phyloP scores from a whole-genome alignment of 345 rosid genomes.

The Linum trigynum region DNA sequence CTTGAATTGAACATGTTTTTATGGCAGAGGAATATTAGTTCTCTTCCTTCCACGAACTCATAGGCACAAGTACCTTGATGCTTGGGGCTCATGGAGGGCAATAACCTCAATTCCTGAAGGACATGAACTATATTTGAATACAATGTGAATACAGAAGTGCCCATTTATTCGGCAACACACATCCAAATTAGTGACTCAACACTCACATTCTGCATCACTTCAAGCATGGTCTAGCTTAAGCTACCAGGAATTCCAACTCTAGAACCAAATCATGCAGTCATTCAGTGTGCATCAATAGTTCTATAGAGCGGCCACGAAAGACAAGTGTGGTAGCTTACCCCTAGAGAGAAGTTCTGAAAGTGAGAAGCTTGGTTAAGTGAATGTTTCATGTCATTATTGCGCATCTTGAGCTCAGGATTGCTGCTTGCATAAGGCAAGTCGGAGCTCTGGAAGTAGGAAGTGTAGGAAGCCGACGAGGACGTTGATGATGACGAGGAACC shows the following conservation, averaged over 20 bases:
- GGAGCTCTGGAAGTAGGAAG: constrained; percentile 24
- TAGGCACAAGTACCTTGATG: too few relatives aligned
- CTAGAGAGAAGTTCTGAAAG: constrained; percentile 48
- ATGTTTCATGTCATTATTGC: constrained; percentile 17
- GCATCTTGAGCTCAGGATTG: constrained; percentile 28
- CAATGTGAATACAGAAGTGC: too few relatives aligned
- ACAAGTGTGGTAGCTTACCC: constrained; percentile 33
- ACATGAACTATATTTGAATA: too few relatives aligned
- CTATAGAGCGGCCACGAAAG: neutral
- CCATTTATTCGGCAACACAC: too few relatives aligned
- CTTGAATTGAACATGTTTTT: too few relatives aligned
- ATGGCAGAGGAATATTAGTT: too few relatives aligned
- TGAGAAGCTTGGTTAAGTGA: constrained; percentile 30
- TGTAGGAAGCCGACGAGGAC: constrained; percentile 25
- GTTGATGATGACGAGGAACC: constrained; percentile 25
- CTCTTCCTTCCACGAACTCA: too few relatives aligned
- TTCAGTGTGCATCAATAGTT: neutral
- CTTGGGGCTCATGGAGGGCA: too few relatives aligned
- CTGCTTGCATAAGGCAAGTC: constrained; percentile 19
- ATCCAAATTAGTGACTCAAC: too few relatives aligned
- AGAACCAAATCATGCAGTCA: neutral
- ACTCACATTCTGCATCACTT: too few relatives aligned
- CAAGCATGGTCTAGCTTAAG: neutral
- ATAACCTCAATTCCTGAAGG: too few relatives aligned
- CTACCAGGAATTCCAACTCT: too few relatives aligned